phyloP scores from a whole-genome alignment of 306 rosid genomes.

The Clitoria ternatea region DNA sequence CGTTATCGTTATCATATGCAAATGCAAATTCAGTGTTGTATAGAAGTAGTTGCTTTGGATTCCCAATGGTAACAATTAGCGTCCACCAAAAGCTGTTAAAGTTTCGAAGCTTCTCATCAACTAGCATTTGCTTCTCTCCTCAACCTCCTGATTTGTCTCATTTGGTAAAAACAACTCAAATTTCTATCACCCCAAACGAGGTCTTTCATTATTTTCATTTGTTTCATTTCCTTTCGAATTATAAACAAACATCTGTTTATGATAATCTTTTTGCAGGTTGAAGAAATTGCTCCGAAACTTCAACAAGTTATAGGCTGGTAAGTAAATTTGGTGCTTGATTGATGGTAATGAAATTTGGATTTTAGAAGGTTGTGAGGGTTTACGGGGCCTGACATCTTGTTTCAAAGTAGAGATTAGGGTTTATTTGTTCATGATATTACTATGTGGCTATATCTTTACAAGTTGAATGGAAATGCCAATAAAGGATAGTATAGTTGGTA shows the following conservation, averaged over 20 bases:
- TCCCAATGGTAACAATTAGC: not conserved
- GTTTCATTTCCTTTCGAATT: not conserved
- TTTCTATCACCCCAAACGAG: slow-evolving; percentile 61
- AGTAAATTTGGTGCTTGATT: not conserved
- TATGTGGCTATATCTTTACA: too few species aligned
- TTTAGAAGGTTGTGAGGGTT: not conserved
- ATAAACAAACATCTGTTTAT: not conserved
- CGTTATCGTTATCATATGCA: too few species aligned
- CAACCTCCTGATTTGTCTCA: slow-evolving; percentile 60
- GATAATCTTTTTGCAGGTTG: slow-evolving; percentile 37
- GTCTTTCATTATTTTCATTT: slow-evolving; percentile 21
- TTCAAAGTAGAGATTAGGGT: not conserved
- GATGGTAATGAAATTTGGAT: not conserved
- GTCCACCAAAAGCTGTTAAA: slow-evolving; percentile 8
- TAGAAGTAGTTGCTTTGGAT: not conserved
- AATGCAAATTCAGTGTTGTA: slow-evolving; percentile 10
- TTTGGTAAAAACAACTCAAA: slow-evolving; percentile 78
- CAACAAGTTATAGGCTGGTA: slow-evolving; percentile 77
- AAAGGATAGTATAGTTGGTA: too few species aligned
- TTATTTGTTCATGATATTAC: too few species aligned
- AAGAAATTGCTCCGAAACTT: slow-evolving; percentile 77
- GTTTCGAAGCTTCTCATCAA: slow-evolving; percentile 27
- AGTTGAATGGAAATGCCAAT: too few species aligned
- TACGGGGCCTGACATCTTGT: not conserved
- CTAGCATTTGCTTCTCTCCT: slow-evolving; percentile 39